These are phyloP conservation scores for Boletus pseudopeckii DNA, from an alignment of 768 basidiomycete species.

Conservation along the genomic window DNA sequence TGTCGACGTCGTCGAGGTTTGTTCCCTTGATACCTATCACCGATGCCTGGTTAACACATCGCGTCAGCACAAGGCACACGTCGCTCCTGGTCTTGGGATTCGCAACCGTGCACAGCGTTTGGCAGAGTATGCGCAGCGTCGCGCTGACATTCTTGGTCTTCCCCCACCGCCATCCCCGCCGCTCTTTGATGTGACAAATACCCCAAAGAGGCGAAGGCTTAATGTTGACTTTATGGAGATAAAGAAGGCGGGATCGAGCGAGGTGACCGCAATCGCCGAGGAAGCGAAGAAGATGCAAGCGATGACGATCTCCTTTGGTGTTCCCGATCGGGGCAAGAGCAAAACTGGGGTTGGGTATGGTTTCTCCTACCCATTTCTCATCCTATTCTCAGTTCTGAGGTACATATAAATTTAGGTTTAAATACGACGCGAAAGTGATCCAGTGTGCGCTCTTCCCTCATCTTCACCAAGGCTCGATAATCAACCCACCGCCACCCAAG, in stretches of 20 bases:
- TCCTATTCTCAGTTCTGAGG: neutral
- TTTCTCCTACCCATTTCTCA: neutral
- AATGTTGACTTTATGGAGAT: conserved; percentile 23
- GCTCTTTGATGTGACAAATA: conserved; percentile 33
- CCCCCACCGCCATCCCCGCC: conserved; percentile 27
- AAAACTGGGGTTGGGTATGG: conserved; percentile 46
- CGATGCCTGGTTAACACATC: conserved; percentile 3
- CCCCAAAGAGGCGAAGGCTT: conserved; percentile 29
- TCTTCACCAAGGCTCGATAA: conserved; percentile 11
- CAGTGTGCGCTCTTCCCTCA: conserved; percentile 45
- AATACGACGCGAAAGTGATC: conserved; percentile 47
- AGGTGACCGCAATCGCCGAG: conserved; percentile 27
- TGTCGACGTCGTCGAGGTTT: conserved; percentile 62
- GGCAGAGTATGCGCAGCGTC: conserved; percentile 61
- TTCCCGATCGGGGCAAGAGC: conserved; percentile 27
- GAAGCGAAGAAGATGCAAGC: conserved; percentile 42
- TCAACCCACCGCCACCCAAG: conserved; percentile 20
- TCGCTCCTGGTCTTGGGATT: conserved; percentile 49
- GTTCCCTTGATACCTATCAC: conserved; percentile 21
- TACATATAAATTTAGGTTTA: conserved; percentile 40
- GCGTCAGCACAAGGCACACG: conserved; percentile 49
- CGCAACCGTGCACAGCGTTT: conserved; percentile 67
- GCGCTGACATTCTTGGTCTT: conserved; percentile 42
- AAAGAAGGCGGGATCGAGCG: conserved; percentile 20
- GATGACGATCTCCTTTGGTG: conserved; percentile 49